Evolutionary conservation across 1,284 basidiomycete species (phyloP), one percentile per base, ranked within the genome.

Genomic region (Tremellales sp.): DNA sequence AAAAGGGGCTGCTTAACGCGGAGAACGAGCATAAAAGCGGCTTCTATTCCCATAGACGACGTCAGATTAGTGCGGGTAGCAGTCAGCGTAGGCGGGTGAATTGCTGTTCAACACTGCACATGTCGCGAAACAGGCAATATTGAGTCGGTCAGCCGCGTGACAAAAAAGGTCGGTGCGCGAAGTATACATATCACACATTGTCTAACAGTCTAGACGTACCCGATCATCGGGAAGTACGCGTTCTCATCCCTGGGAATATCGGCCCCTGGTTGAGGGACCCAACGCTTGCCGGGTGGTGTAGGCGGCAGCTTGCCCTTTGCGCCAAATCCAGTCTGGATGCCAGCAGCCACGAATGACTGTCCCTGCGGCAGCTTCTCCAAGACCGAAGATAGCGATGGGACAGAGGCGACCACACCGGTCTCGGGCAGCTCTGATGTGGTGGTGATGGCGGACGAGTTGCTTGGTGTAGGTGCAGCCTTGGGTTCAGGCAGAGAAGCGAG

Each of bases 181-280:
- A n/a, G n/a, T n/a, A n/a, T n/a, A n/a, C n/a, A n/a, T n/a, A n/a
- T n/a, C n/a, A n/a, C n/a, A n/a, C n/a, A n/a, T n/a, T n/a, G n/a
- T n/a, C n/a, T n/a, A n/a, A n/a, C n/a, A n/a, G n/a, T 58, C 60
- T 84, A 91, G 70, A 83, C 86, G 76, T 86, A 86, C 52, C 89
- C 72, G 42, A 79, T 68, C 87, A 92, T 90, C 6, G 89, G 88
- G 78, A 87, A 92, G 73, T 91, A 91, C 11, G 85, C 77, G 62
- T 83, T 66, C 31, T 83, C 82, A 53, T 84, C 83, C 64, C 87
- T 86, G 19, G 89, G 89, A 23, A 87, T 83, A 62, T 85, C 81
- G 2, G 80, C 80, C 1, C 84, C 80, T 25, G 75, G 72, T 66
- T 82, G 74, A 10, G 88, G 84, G 27, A 76, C 74, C 89, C 89